Base-by-base conservation (phyloP, 768 basidiomycete species). In the button mushroom (Agaricus bisporus) region DNA sequence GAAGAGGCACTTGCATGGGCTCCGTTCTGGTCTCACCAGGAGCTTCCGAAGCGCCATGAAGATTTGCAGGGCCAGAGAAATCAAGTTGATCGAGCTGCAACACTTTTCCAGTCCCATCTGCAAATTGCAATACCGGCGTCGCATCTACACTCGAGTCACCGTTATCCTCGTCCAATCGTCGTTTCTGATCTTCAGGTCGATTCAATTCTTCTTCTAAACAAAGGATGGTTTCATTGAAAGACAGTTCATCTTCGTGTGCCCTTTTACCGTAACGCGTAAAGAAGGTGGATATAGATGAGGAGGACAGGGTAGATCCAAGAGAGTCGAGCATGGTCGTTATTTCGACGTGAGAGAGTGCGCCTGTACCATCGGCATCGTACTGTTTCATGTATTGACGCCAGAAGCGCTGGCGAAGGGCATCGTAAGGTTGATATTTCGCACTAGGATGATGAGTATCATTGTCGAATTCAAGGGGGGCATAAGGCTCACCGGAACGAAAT, bases 321-420 rank as follows among this genome's bases (percentile, higher is more conserved):
- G 95, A 95, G 70, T 98, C 95, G 41, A 99, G 85, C 90, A 98
- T 94, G 10, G 90, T 90, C 0, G 88, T 90, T 29, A 97, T 76
- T 67, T 98, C 97, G 51, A 95, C 72, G 57, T 86, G 85, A 0
- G 91, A 93, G 38, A 95, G 70, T 1, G 78, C 66, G 18, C 72
- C 71, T 0, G 84, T 88, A 56, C 94, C 90, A 67, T 95, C 93
- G 0, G 85, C 79, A 60, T 97, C 95, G 68, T 98, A 98, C 59
- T 95, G 88, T 48, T 80, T 80, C 38, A 95, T 78, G 66, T 91
- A 94, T 58, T 89, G 85, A 1, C 83, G 74, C 94, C 94, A 97
- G 75, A 95, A 94, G 2, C 81, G 82, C 62, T 93, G 91, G 0
- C 92, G 88, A 8, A 95, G 79, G 14, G 90, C 88, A 55, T 86